A percentile compares a stretch with the other conserved stretches of the same genome.
phyloP scores from a whole-genome alignment of 2,329 filamentous ascomycete genomes.

The Fusarium bactridioides region DNA sequence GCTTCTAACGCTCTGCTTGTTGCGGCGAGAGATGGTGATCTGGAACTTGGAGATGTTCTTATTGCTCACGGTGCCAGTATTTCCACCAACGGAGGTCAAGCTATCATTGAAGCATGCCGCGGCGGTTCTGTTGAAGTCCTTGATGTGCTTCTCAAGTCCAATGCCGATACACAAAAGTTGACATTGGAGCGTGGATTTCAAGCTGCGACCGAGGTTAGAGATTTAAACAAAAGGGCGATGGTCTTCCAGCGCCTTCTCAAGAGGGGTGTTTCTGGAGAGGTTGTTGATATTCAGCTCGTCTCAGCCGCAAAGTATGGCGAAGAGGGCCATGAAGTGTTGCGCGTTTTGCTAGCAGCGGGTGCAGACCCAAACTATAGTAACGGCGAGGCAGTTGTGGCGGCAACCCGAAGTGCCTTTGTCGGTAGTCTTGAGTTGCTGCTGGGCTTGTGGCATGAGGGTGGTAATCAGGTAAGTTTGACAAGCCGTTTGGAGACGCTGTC shows the following conservation, averaged over 20 bases:
- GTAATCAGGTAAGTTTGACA: conserved; percentile 50
- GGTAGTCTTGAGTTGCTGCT: conserved; percentile 60
- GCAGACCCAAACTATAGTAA: conserved; percentile 64
- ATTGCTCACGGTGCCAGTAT: conserved; percentile 61
- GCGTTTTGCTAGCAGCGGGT: conserved; percentile 59
- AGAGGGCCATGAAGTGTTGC: conserved; percentile 57
- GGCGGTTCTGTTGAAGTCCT: conserved; percentile 60
- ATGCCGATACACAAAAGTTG: conserved; percentile 48
- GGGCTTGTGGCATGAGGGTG: conserved; percentile 53
- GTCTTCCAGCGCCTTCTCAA: conserved; percentile 61
- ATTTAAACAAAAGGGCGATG: conserved; percentile 57
- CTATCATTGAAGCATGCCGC: conserved; percentile 62
- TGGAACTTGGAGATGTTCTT: conserved; percentile 59
- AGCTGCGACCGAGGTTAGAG: conserved; percentile 61
- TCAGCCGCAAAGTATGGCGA: conserved; percentile 61
- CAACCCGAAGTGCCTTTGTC: conserved; percentile 60
- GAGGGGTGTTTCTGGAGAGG: conserved; percentile 58
- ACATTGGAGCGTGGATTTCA: conserved; percentile 62
- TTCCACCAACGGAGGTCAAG: conserved; percentile 60
- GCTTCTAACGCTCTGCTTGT: conserved; percentile 60
- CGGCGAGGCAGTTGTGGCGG: conserved; percentile 64
- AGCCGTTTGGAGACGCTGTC: not conserved
- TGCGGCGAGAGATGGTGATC: conserved; percentile 62
- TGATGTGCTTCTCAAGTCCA: conserved; percentile 57
- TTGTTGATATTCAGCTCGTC: conserved; percentile 61